These are phyloP conservation scores for Sclerotinia sclerotiorum DNA, from an alignment of 2,329 filamentous ascomycete species.

Conservation along the genomic window DNA sequence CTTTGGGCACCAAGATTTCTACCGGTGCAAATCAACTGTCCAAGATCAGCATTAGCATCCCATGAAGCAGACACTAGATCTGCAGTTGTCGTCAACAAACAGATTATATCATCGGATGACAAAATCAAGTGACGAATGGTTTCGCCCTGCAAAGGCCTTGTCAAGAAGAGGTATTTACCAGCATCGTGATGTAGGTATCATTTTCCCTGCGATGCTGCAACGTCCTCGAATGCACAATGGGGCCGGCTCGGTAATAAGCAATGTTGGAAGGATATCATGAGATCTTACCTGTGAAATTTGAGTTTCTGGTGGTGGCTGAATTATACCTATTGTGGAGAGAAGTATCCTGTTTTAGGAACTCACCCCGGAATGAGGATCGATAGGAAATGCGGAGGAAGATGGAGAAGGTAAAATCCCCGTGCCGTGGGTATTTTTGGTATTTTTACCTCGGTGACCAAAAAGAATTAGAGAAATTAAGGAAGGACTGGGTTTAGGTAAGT, in stretches of 20 bases:
- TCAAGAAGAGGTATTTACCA: background rate
- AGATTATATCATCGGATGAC: background rate
- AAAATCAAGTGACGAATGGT: background rate
- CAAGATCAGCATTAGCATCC: conserved; percentile 5
- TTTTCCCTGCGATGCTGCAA: background rate
- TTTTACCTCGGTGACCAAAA: conserved; percentile 4
- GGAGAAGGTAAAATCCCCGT: conserved; percentile 26
- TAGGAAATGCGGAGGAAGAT: conserved; percentile 24
- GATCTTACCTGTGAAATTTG: background rate
- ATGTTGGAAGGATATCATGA: background rate
- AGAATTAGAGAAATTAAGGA: background rate
- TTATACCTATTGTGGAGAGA: background rate
- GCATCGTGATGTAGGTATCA: background rate
- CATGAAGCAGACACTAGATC: conserved; percentile 5
- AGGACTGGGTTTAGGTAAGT: too few species aligned
- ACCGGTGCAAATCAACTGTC: background rate
- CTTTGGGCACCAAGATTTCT: background rate
- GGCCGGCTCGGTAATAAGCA: background rate
- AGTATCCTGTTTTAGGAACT: conserved; percentile 6
- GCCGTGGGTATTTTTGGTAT: background rate
- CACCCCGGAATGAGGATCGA: conserved; percentile 30
- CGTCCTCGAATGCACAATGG: background rate
- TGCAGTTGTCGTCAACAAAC: background rate
- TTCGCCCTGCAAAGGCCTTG: conserved; percentile 3
- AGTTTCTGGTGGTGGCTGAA: background rate